Evolutionary conservation across 306 rosid genomes (phyloP), one percentile per base, ranked within the genome.

Genomic region (Pyrus communis): DNA sequence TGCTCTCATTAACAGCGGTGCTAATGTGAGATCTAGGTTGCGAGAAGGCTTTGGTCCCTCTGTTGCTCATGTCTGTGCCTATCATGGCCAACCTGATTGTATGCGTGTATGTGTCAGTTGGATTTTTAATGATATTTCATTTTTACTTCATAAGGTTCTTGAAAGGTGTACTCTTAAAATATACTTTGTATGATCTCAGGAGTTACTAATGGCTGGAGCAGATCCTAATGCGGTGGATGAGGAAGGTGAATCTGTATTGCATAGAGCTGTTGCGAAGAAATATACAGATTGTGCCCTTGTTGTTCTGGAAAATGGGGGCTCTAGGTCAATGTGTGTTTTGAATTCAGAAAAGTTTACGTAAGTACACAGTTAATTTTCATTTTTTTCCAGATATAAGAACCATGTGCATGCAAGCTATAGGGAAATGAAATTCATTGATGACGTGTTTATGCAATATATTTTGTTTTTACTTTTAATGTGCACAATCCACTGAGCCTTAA

Each of bases 61-160:
- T n/a, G 91, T 92, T 78, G 97, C 97, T 77, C 97, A 95, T 49
- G 96, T 92, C 51, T 95, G 99, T 87, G 99, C 99, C 60, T 90
- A 89, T 81, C 99, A 95, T 77, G 99, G 99, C 43, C 99, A 95
- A 79, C 99, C 99, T 40, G 97, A 95, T 89, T 95, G 99, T 84
- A 95, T 95, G 99, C 93, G 85, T 67, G 99, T 95, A 89, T 76
- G 99, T 87, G 72, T 80, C 81, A 42, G 23, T 86, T 70, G 62
- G 64, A 54, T 67, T 65, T 73, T 84, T 62, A 31, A 38, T 69
- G 28, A 67, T 79, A 61, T 75, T 57, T 77, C 52, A 65, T 60
- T 42, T 27, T 46, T 67, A 3, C 35, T 76, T 49, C 22, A 18
- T 69, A 22, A 23, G 17, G 69, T 81, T 81, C 49, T 31, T 54